Conservation (phyloP, 768 basidiomycete species). For the Boletellus sp. region DNA sequence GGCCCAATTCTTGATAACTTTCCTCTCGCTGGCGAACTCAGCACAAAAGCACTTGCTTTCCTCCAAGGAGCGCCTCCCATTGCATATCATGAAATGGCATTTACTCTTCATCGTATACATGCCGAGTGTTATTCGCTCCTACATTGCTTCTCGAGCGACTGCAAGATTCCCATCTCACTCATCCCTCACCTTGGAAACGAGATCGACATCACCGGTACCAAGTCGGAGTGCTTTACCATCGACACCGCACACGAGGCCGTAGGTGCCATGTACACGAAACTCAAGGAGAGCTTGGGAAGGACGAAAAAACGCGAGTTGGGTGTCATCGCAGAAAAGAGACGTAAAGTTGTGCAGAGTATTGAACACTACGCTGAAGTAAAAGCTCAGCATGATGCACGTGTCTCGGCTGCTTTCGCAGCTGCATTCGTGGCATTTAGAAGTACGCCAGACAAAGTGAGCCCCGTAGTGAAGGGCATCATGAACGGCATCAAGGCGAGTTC, state of each 20-base stretch:
- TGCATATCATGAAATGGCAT: constrained; percentile 89
- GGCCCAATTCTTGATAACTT: constrained; percentile 52
- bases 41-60: constrained; percentile 61
- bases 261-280: constrained; percentile 61
- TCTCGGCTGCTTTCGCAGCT: constrained; percentile 86
- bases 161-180: constrained; percentile 75
- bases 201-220: constrained; percentile 69
- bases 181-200: constrained; percentile 77
- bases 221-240: constrained; percentile 70
- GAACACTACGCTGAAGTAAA: constrained; percentile 81
- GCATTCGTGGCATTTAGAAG: constrained; percentile 85
- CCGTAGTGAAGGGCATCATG: constrained; percentile 95
- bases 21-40: constrained; percentile 62
- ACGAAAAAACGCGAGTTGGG: constrained; percentile 77
- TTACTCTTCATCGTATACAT: constrained; percentile 75
- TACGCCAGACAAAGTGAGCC: constrained; percentile 91
- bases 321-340: constrained; percentile 71
- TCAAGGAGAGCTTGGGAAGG: constrained; percentile 71
- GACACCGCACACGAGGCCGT: constrained; percentile 71
- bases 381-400: constrained; percentile 79
- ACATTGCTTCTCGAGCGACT: constrained; percentile 80
- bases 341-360: constrained; percentile 63
- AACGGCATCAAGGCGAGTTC: constrained; percentile 86
- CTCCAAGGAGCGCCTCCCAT: constrained; percentile 73
- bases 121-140: constrained; percentile 75